These are phyloP conservation scores for Tetrahymena thermophila DNA, from an alignment of 73 alveolate genomes.

Conservation along the genomic window DNA sequence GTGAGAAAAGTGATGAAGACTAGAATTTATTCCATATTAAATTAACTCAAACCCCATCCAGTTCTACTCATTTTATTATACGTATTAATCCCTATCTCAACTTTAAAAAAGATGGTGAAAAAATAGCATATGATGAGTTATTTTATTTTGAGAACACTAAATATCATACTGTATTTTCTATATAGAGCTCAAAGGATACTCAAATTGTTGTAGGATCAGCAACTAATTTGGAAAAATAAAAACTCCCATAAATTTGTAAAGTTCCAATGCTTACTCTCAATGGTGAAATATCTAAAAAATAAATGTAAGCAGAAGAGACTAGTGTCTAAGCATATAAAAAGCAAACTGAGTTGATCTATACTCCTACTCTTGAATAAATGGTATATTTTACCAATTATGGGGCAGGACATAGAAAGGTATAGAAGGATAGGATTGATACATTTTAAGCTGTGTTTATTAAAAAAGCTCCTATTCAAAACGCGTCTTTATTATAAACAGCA, in stretches of 20 bases:
- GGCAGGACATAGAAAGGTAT: background rate
- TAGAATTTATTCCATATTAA: background rate
- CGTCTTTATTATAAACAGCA: background rate
- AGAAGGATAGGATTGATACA: background rate
- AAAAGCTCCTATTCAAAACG: background rate
- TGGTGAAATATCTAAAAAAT: background rate
- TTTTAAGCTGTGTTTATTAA: background rate
- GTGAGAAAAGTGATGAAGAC: background rate
- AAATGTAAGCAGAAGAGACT: background rate
- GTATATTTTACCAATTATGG: background rate
- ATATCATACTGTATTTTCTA: background rate
- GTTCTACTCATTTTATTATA: background rate
- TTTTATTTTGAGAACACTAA: background rate
- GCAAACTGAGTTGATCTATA: background rate
- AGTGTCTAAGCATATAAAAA: background rate
- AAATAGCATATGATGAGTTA: background rate
- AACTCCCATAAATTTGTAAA: background rate
- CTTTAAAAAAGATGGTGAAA: background rate
- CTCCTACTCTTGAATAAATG: background rate
- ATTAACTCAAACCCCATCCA: background rate
- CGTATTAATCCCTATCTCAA: background rate
- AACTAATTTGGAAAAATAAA: background rate
- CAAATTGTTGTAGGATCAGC: background rate
- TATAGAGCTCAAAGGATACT: background rate
- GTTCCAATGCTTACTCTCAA: background rate